Base-by-base conservation (phyloP, 768 basidiomycete genomes). In the Podaxis carcinomalis region DNA sequence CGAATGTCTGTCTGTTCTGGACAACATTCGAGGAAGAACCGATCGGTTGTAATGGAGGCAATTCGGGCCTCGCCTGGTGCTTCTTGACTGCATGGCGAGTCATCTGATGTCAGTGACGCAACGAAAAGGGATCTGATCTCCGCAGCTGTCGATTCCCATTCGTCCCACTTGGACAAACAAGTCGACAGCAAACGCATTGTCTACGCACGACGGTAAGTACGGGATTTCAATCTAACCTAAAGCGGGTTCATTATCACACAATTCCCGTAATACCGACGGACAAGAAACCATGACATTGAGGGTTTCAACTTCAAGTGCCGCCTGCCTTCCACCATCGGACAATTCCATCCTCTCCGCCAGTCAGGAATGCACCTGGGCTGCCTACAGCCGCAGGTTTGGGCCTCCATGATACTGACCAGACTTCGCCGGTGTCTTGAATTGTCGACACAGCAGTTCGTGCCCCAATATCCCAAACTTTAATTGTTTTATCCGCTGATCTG, bases 391-490 rank as follows among this genome's bases (percentile, higher is more conserved):
- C 73, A 16, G 83, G 78, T 66, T 79, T 83, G 5, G 89, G 90
- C 39, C 86, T 77, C 92, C 92, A 93, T 4, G 88, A 85, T 1
- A 93, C 89, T 13, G 84, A 79, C 92, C 92, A 94, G 1, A 94
- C 89, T 67, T 93, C 91, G 21, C 88, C 88, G 1, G 83, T 83
- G 57, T 93, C 91, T 69, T 89, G 84, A 5, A 89, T 78, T 0
- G 90, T 93, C 21, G 87, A 90, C 19, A 93, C 90, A 10, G 85
- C 84, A 0, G 86, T 77, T 4, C 90, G 85, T 5, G 90, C 82
- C 2, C 79, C 82, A 56, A 93, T 81, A 66, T 95, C 93, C 93
- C 93, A 95, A 6, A 94, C 84, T 68, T 92, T 93, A 64, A 92
- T 85, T 1, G 85, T 88, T 72, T 89, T 91, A 72, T 95, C 93